Conservation (phyloP, 1,139 yeast species). For the Debaryomyces singareniensis region DNA sequence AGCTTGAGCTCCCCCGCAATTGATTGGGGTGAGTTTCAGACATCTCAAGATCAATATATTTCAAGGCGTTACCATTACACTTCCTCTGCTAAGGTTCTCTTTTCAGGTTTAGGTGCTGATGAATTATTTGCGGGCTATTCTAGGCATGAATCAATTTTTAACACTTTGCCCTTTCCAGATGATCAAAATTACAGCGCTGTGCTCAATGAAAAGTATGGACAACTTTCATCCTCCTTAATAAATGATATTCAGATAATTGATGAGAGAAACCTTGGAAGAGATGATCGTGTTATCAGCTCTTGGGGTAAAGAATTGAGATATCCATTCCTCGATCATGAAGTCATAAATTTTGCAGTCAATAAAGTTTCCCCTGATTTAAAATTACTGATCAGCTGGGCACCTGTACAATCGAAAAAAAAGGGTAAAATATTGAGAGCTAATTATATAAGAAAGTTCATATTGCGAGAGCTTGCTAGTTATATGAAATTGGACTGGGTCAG, state of each 20-base stretch:
- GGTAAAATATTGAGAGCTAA: conserved; percentile 18
- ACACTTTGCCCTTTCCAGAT: conserved; percentile 15
- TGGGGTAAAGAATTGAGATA: conserved; percentile 92
- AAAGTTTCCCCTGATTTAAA: conserved; percentile 50
- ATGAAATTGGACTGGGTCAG: conserved; percentile 54
- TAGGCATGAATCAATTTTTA: conserved; percentile 55
- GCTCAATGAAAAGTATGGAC: conserved; percentile 13
- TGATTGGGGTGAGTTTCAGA: conserved; percentile 17
- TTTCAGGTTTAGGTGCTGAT: conserved; percentile 97
- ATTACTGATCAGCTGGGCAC: conserved; percentile 24
- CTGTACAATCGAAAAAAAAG: conserved; percentile 21
- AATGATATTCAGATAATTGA: conserved; percentile 70
- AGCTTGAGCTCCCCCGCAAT: conserved; percentile 10
- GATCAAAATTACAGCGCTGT: conserved; percentile 11
- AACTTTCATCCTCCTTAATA: conserved; percentile 45
- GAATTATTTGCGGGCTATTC: conserved; percentile 93
- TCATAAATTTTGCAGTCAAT: conserved; percentile 47
- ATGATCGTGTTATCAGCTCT: conserved; percentile 75
- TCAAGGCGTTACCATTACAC: conserved; percentile 18
- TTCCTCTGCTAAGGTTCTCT: conserved; percentile 59
- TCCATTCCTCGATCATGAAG: conserved; percentile 69
- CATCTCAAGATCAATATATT: conserved; percentile 9
- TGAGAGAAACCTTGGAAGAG: conserved; percentile 79
- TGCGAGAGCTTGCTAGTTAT: conserved; percentile 54
- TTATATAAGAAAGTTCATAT: conserved; percentile 49